A percentile compares a stretch with the other conserved stretches of the same genome.
Conservation (phyloP, 495 filamentous ascomycete genomes). For the Penicillium atrosanguineum region DNA sequence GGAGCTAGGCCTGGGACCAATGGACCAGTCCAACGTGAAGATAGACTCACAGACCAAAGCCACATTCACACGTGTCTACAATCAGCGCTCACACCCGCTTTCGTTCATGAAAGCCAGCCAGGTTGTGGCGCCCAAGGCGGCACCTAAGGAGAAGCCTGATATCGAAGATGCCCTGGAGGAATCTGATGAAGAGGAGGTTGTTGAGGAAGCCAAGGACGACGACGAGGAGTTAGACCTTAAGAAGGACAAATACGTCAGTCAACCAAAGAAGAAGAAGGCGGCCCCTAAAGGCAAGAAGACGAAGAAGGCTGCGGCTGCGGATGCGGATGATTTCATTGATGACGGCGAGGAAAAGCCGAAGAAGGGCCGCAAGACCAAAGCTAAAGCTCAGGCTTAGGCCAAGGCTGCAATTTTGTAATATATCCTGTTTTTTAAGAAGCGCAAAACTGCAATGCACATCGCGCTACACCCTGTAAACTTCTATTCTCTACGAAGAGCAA, state of each 20-base stretch:
- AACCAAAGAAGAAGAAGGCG: conserved; percentile 74
- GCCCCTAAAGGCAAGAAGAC: conserved; percentile 54
- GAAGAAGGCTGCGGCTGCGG: conserved; percentile 45
- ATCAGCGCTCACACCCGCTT: conserved; percentile 78
- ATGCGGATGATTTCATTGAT: conserved; percentile 39
- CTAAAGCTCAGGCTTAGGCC: conserved; percentile 41
- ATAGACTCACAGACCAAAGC: conserved; percentile 83
- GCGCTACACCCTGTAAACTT: not conserved
- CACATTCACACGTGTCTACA: conserved; percentile 89
- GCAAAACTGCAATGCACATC: not conserved
- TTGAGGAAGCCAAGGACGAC: conserved; percentile 58
- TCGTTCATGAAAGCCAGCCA: conserved; percentile 93
- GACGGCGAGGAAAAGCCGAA: conserved; percentile 53
- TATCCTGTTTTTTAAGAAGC: not conserved
- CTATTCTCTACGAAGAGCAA: not conserved
- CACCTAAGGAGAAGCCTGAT: conserved; percentile 78
- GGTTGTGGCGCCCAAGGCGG: conserved; percentile 66
- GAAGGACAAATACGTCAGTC: conserved; percentile 95
- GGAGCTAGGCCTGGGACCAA: conserved; percentile 85
- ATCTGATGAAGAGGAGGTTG: conserved; percentile 70
- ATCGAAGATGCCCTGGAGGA: conserved; percentile 95
- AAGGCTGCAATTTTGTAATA: conserved; percentile 12
- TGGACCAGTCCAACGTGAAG: conserved; percentile 68
- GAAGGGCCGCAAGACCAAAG: conserved; percentile 45
- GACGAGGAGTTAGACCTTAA: conserved; percentile 74